A percentile compares a stretch with the other conserved stretches of the same genome.
Conservation (phyloP, 768 basidiomycete species). For the Trichaptum fuscoviolaceum region DNA sequence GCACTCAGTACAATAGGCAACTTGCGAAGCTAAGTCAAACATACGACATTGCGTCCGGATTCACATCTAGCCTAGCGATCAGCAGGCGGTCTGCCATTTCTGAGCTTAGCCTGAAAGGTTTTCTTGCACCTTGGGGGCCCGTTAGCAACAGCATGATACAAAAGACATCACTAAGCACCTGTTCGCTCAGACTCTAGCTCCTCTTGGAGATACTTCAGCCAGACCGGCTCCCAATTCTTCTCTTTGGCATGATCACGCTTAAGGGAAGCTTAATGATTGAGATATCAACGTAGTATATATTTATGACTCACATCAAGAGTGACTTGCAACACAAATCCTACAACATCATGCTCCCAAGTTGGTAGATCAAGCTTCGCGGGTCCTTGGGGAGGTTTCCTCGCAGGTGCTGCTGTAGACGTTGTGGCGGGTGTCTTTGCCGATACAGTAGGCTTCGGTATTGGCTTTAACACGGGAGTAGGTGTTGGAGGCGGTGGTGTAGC, state of each 20-base stretch:
- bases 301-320: constrained; percentile 67
- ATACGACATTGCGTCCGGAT: constrained; percentile 67
- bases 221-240: constrained; percentile 65
- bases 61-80: constrained; percentile 78
- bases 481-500: constrained; percentile 23
- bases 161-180: constrained; percentile 24
- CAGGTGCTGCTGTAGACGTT: constrained; percentile 33
- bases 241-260: constrained; percentile 55
- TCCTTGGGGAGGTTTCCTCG: constrained; percentile 40
- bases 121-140: constrained; percentile 20
- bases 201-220: constrained; percentile 70
- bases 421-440: constrained; percentile 25
- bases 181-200: constrained; percentile 63
- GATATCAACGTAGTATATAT: neutral
- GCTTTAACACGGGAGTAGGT: constrained; percentile 29
- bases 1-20: constrained; percentile 7
- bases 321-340: constrained; percentile 65
- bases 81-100: constrained; percentile 74
- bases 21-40: constrained; percentile 22
- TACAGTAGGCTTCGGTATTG: constrained; percentile 18
- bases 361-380: constrained; percentile 45
- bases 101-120: constrained; percentile 39
- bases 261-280: constrained; percentile 12
- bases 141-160: constrained; percentile 1
- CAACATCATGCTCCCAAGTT: constrained; percentile 70